A percentile compares a stretch with the other conserved stretches of the same genome.
phyloP scores from a whole-genome alignment of 2,329 filamentous ascomycete genomes.

The Fusarium cicatricum region DNA sequence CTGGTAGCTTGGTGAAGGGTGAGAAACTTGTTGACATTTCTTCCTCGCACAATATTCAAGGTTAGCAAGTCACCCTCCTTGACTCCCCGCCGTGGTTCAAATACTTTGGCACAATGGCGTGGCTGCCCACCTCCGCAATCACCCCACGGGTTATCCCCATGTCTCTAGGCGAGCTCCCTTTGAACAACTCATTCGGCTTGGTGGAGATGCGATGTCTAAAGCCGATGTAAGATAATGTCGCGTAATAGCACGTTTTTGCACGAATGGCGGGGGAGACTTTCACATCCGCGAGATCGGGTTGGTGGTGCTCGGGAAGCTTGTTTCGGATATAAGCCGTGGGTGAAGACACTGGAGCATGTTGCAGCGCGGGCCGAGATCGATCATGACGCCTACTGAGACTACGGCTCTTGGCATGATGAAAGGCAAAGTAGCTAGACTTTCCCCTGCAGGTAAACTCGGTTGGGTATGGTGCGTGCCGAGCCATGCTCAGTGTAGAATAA shows the following conservation, averaged over 20 bases:
- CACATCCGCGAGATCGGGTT: constrained; percentile 4
- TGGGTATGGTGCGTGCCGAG: neutral
- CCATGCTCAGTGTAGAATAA: neutral
- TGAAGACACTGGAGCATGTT: neutral
- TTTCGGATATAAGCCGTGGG: constrained; percentile 20
- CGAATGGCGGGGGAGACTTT: constrained; percentile 23
- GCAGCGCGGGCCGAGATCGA: no score
- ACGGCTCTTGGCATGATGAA: neutral
- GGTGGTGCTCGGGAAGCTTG: constrained; percentile 6
- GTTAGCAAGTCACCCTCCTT: neutral
- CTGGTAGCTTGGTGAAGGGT: constrained; percentile 24
- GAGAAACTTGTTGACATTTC: constrained; percentile 17
- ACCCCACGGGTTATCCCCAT: constrained; percentile 27
- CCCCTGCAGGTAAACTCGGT: no score
- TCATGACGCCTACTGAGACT: no score
- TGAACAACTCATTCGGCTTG: constrained; percentile 16
- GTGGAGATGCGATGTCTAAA: constrained; percentile 13
- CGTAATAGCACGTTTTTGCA: constrained; percentile 27
- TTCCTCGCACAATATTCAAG: neutral
- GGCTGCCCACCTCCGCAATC: constrained; percentile 22
- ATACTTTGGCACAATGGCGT: constrained; percentile 14
- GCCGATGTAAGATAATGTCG: constrained; percentile 8
- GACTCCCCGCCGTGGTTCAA: neutral
- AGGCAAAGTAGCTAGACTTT: no score
- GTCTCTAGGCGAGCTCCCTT: constrained; percentile 12